Conservation (phyloP, 2,329 filamentous ascomycete genomes). For the Aspergillus sp. region DNA sequence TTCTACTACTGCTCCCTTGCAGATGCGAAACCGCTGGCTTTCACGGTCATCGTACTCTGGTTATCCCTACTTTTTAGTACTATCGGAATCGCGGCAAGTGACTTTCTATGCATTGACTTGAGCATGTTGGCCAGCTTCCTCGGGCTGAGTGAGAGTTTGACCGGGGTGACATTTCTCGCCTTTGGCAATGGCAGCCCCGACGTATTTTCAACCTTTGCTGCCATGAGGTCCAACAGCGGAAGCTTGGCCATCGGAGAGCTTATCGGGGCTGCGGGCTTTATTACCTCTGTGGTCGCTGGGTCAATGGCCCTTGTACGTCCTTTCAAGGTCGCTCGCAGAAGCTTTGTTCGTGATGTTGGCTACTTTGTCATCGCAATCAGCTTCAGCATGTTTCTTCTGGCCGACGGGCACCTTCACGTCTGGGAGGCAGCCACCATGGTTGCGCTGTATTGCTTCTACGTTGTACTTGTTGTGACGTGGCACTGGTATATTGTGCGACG, state of each 20-base stretch:
- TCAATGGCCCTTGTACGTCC: conserved; percentile 97
- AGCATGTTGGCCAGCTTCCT: conserved; percentile 88
- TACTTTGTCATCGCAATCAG: conserved; percentile 88
- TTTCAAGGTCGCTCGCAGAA: conserved; percentile 86
- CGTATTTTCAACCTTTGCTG: conserved; percentile 97
- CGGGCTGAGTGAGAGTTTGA: conserved; percentile 93
- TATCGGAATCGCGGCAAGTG: conserved; percentile 95
- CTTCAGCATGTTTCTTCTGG: conserved; percentile 86
- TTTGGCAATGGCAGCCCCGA: conserved; percentile 98
- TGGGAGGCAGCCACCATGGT: conserved; percentile 96
- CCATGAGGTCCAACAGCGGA: conserved; percentile 96
- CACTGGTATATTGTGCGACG: conserved; percentile 79
- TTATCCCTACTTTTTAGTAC: conserved; percentile 90
- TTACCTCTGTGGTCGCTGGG: conserved; percentile 92
- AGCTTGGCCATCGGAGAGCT: conserved; percentile 94
- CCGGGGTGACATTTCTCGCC: conserved; percentile 93
- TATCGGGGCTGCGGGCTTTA: conserved; percentile 93
- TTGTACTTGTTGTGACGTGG: conserved; percentile 84
- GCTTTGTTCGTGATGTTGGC: conserved; percentile 86
- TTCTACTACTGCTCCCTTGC: conserved; percentile 86
- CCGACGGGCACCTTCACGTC: conserved; percentile 78
- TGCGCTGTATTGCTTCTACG: conserved; percentile 86
- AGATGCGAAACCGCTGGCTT: conserved; percentile 74
- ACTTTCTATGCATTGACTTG: conserved; percentile 97
- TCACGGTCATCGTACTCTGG: conserved; percentile 78